phyloP scores from a whole-genome alignment of 2,329 filamentous ascomycete genomes.

The Aspergillus caelatus region DNA sequence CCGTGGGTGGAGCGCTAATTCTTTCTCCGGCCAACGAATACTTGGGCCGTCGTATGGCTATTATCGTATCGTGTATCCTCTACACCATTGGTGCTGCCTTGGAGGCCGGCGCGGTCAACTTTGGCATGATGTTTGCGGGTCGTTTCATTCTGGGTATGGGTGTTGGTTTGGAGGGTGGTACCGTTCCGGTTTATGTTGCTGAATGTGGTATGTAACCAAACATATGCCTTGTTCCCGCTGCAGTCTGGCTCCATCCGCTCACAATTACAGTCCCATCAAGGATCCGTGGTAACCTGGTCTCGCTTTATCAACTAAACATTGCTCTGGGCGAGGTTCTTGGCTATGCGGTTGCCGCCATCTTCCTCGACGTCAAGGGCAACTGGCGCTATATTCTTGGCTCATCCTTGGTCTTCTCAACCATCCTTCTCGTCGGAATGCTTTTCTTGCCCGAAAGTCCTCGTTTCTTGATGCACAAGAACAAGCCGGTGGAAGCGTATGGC shows the following conservation, averaged over 20 bases:
- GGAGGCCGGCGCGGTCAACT: slow-evolving; percentile 69
- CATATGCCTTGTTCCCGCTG: background rate
- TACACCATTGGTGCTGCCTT: slow-evolving; percentile 72
- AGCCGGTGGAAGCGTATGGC: slow-evolving; percentile 61
- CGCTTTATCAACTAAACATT: slow-evolving; percentile 75
- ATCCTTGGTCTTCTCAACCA: slow-evolving; percentile 69
- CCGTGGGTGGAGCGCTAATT: slow-evolving; percentile 69
- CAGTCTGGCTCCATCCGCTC: background rate
- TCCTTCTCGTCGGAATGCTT: slow-evolving; percentile 66
- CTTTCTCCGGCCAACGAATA: slow-evolving; percentile 69
- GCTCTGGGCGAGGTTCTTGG: slow-evolving; percentile 74
- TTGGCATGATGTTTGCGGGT: slow-evolving; percentile 70
- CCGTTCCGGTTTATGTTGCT: slow-evolving; percentile 74
- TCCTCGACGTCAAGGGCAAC: slow-evolving; percentile 68
- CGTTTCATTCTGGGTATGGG: slow-evolving; percentile 71
- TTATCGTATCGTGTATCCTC: slow-evolving; percentile 68
- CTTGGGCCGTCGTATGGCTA: slow-evolving; percentile 68
- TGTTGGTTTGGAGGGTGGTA: slow-evolving; percentile 73
- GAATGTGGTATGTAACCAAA: slow-evolving; percentile 50
- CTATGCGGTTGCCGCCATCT: slow-evolving; percentile 73
- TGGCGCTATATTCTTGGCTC: slow-evolving; percentile 76
- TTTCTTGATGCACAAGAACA: slow-evolving; percentile 70
- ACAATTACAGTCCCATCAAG: slow-evolving; percentile 61
- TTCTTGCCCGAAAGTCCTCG: slow-evolving; percentile 72
- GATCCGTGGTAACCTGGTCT: slow-evolving; percentile 72